Evolutionary conservation across 2,329 filamentous ascomycete species (phyloP), one percentile per base, ranked within the genome.

Genomic region (Ceratocystis harringtonii): DNA sequence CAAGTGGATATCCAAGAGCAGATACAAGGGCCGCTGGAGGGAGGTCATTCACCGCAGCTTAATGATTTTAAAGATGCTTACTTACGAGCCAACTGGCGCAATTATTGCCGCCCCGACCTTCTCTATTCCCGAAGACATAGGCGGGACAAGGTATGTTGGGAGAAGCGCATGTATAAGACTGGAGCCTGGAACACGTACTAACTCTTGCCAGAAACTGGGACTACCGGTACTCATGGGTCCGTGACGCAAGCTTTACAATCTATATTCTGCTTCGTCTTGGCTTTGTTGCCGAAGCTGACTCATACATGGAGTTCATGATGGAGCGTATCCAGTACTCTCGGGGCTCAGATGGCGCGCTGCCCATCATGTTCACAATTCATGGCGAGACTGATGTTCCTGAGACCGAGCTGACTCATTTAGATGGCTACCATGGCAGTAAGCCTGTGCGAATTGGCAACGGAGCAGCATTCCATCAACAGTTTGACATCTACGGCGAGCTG

Each of bases 351-450:
- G 82, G 84, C 36, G 84, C 81, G 0, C 75, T 92, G 44, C 88
- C 88, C 12, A 89, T 92, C 71, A 91, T 92, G 88, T 90, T 91
- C 72, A 89, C 85, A 50, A 90, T 92, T 69, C 80, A 83, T 28
- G 88, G 88, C 60, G 84, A 84, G 57, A 90, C 86, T 0, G 84
- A 90, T 48, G 88, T 91, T 45, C 86, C 87, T 0, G 88, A 90
- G 74, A 71, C 79, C 44, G 86, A 88, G 68, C 78, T 90, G 5
- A 73, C 78, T 65, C 88, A 92, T 69, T 78, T 92, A 1, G 84
- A 89, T 57, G 88, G 88, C 1, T 90, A 91, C 72, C 79, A 84
- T 63, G 81, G 82, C 30, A 90, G 87, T 72, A 80, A 76, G 61
- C 88, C 88, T 0, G 88, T 92, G 25, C 82, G 88, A 1, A 87